These are phyloP conservation scores for Pichia nakasei DNA, from an alignment of 805 yeast species.

Conservation along the genomic window DNA sequence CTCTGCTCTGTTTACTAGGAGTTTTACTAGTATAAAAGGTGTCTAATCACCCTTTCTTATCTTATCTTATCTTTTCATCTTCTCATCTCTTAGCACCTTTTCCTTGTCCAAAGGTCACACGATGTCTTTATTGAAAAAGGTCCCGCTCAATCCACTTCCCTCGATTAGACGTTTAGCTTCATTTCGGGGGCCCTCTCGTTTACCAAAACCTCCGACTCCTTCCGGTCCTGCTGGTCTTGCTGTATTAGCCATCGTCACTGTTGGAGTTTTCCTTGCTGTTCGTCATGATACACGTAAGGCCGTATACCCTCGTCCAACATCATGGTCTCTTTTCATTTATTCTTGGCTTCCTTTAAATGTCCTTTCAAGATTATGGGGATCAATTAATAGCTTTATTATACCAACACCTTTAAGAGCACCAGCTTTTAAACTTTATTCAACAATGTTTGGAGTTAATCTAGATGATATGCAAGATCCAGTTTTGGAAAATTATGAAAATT, in stretches of 20 bases:
- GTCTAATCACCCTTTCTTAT: too few relatives aligned
- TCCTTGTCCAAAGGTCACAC: too few relatives aligned
- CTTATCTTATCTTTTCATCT: too few relatives aligned
- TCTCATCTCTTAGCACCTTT: too few relatives aligned
- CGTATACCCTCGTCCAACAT: slow-evolving; percentile 35
- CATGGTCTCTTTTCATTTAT: slow-evolving; percentile 88
- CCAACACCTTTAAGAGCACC: slow-evolving; percentile 87
- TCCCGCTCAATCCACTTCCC: background rate
- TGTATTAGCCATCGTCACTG: slow-evolving; percentile 6
- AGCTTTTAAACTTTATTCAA: slow-evolving; percentile 69
- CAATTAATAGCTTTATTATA: slow-evolving; percentile 67
- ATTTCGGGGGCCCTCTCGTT: background rate
- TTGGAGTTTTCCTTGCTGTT: background rate
- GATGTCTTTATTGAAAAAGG: background rate
- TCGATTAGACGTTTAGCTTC: background rate
- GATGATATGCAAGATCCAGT: slow-evolving; percentile 85
- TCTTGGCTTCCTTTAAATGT: slow-evolving; percentile 87
- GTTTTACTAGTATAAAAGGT: too few relatives aligned
- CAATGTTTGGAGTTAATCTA: slow-evolving; percentile 76
- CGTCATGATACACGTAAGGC: background rate
- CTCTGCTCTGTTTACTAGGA: too few relatives aligned
- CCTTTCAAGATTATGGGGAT: slow-evolving; percentile 91
- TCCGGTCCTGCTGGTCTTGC: slow-evolving; percentile 4
- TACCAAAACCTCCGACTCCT: background rate
- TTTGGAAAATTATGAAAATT: slow-evolving; percentile 62